These are phyloP conservation scores for Kwoniella sp. DNA, from an alignment of 768 basidiomycete genomes.

Conservation along the genomic window DNA sequence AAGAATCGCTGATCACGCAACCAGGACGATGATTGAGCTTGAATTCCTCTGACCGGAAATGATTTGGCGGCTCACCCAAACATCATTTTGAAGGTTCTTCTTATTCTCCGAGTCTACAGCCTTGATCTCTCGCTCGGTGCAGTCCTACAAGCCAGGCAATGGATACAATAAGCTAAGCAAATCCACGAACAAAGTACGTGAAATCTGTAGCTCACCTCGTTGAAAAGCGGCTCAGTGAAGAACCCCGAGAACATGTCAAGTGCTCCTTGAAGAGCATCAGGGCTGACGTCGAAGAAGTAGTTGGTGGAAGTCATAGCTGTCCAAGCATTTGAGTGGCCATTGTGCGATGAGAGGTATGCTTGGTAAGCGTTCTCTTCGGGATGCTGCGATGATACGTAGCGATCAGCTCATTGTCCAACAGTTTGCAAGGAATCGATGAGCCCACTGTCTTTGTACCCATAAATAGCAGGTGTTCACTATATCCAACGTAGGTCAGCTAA, in stretches of 20 bases:
- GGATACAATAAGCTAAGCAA: background rate
- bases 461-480: constrained; percentile 86
- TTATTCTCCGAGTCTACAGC: constrained; percentile 84
- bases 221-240: constrained; percentile 90
- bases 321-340: constrained; percentile 81
- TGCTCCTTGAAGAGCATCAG: constrained; percentile 52
- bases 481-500: background rate
- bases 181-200: no score
- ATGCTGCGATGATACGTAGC: constrained; percentile 22
- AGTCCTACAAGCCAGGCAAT: constrained; percentile 30
- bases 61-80: constrained; percentile 70
- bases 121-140: constrained; percentile 69
- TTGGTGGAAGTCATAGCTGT: constrained; percentile 91
- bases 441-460: constrained; percentile 70
- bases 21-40: background rate
- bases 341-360: constrained; percentile 62
- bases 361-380: constrained; percentile 88
- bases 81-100: constrained; percentile 72
- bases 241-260: constrained; percentile 62
- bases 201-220: constrained; percentile 31
- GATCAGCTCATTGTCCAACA: constrained; percentile 6
- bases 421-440: background rate
- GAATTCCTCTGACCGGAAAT: constrained; percentile 38
- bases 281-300: constrained; percentile 74
- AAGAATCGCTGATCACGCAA: constrained; percentile 66